Conservation (phyloP, 306 rosid genomes). For the Castanopsis chinensis region DNA sequence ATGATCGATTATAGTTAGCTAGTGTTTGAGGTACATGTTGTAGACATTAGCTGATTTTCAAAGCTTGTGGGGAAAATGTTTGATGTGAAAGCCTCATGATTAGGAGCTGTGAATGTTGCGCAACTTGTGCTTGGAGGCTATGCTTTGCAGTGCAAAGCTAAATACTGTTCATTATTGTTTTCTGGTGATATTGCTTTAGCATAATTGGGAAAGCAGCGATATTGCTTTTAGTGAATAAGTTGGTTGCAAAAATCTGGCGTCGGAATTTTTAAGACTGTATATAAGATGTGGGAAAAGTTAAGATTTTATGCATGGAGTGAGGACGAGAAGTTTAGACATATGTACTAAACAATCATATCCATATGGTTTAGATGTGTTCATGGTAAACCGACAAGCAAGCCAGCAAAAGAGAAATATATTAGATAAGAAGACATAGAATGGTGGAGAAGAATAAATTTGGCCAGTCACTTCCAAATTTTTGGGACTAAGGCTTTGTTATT, state of each 20-base stretch:
- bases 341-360: background rate
- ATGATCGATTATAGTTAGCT: no score
- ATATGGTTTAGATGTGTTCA: background rate
- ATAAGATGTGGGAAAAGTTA: background rate
- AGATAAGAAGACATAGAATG: background rate
- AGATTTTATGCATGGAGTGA: background rate
- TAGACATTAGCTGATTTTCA: no score
- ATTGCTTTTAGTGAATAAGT: background rate
- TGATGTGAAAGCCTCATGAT: no score
- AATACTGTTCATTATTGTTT: background rate
- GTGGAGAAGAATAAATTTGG: no score
- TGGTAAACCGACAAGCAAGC: background rate
- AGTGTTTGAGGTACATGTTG: no score
- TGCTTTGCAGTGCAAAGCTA: no score
- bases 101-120: no score
- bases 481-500: background rate
- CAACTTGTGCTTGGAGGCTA: no score
- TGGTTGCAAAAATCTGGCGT: background rate
- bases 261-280: background rate
- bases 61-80: no score
- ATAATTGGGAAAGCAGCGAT: no score
- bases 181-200: background rate
- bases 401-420: background rate
- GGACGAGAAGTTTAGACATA: background rate
- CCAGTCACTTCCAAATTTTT: no score